Percentiles rank a stretch among this genome's conserved stretches.
Evolutionary conservation across 2,329 filamentous ascomycete species (phyloP).

Genomic region (Chalaropsis ovoidea): DNA sequence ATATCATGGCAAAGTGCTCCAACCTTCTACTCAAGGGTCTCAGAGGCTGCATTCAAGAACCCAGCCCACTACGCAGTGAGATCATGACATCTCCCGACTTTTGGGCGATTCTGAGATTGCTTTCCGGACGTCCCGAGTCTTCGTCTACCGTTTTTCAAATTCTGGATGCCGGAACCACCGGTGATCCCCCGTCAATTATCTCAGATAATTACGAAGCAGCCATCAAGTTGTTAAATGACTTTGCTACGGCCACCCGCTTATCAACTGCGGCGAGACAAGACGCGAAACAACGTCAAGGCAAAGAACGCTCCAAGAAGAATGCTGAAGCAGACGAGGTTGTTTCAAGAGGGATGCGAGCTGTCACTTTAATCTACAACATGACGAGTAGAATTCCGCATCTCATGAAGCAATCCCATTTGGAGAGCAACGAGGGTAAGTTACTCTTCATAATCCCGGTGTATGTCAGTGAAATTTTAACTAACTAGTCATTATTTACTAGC

Average conservation of each 20-base stretch:
- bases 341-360: constrained; percentile 62
- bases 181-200: constrained; percentile 70
- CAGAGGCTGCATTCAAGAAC: constrained; percentile 65
- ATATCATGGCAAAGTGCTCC: constrained; percentile 65
- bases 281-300: constrained; percentile 9
- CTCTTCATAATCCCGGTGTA: background rate
- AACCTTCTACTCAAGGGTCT: constrained; percentile 69
- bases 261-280: constrained; percentile 5
- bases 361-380: constrained; percentile 71
- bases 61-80: constrained; percentile 72
- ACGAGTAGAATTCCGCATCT: constrained; percentile 72
- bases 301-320: constrained; percentile 8
- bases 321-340: constrained; percentile 18
- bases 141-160: constrained; percentile 75
- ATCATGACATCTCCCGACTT: constrained; percentile 96
- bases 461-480: constrained; percentile 14
- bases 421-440: constrained; percentile 64
- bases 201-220: constrained; percentile 93
- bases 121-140: constrained; percentile 59
- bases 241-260: constrained; percentile 54
- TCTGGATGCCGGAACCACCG: constrained; percentile 65
- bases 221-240: constrained; percentile 75
- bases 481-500: constrained; percentile 41
- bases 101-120: constrained; percentile 75
- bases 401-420: constrained; percentile 87